A percentile compares a stretch with the other conserved stretches of the same genome.
These are phyloP conservation scores for Xerocomus amazonicus DNA, from an alignment of 1,284 basidiomycete species.

Conservation along the genomic window DNA sequence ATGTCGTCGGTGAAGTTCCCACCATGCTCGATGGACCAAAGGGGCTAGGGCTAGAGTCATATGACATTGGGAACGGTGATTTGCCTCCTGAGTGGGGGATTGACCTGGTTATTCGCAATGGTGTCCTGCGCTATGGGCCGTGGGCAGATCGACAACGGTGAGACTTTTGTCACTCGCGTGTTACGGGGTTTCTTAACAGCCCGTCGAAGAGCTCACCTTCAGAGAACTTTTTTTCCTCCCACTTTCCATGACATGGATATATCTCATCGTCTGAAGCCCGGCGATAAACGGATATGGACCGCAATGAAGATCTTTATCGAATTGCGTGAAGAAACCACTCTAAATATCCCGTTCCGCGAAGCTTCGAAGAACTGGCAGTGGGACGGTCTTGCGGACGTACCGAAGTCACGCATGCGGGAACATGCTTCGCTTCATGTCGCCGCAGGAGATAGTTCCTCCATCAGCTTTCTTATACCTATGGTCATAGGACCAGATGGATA, in stretches of 20 bases:
- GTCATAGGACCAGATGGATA: slow-evolving; percentile 71
- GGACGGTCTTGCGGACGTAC: slow-evolving; percentile 57
- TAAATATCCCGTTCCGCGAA: slow-evolving; percentile 86
- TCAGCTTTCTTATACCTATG: slow-evolving; percentile 82
- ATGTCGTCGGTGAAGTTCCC: slow-evolving; percentile 69
- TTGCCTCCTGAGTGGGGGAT: slow-evolving; percentile 90
- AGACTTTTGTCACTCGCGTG: slow-evolving; percentile 9
- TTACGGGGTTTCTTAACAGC: slow-evolving; percentile 1
- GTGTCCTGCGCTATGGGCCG: slow-evolving; percentile 80
- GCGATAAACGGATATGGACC: slow-evolving; percentile 80
- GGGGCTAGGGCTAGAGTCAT: slow-evolving; percentile 41
- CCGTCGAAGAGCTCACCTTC: slow-evolving; percentile 61
- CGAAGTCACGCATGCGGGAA: slow-evolving; percentile 55
- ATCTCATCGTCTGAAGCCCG: slow-evolving; percentile 59
- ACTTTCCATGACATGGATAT: slow-evolving; percentile 64
- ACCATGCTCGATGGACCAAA: slow-evolving; percentile 32
- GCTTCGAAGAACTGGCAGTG: slow-evolving; percentile 88
- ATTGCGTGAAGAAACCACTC: slow-evolving; percentile 68
- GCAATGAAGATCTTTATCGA: slow-evolving; percentile 76
- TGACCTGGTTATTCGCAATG: slow-evolving; percentile 75
- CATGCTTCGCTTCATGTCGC: slow-evolving; percentile 70
- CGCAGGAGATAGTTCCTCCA: slow-evolving; percentile 77
- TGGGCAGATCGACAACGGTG: slow-evolving; percentile 92
- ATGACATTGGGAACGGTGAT: slow-evolving; percentile 83
- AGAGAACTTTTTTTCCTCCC: slow-evolving; percentile 78